Conservation (phyloP, 306 rosid genomes). For the Fragaria vesca region DNA sequence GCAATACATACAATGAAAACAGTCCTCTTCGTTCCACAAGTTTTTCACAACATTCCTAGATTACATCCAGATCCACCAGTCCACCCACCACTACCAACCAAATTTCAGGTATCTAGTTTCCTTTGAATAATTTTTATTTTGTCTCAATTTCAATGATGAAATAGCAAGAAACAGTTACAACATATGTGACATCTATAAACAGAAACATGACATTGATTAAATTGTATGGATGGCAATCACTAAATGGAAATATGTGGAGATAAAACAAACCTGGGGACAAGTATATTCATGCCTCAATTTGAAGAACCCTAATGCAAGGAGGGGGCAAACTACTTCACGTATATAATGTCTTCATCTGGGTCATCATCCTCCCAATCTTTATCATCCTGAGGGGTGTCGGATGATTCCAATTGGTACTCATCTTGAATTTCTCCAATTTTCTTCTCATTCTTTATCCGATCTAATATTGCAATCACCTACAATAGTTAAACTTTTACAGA, state of each 20-base stretch:
- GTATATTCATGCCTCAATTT: slow-evolving; percentile 16
- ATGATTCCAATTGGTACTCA: slow-evolving; percentile 40
- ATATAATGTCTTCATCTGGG: slow-evolving; percentile 71
- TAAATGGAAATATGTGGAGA: neutral
- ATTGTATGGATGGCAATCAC: neutral
- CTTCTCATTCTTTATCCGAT: slow-evolving; percentile 70
- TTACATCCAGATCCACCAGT: neutral
- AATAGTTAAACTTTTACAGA: slow-evolving; percentile 22
- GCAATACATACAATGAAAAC: neutral
- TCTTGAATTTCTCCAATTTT: slow-evolving; percentile 26
- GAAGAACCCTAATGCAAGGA: slow-evolving; percentile 18
- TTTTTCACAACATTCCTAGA: neutral
- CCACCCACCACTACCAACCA: neutral
- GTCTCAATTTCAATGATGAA: neutral
- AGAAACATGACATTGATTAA: neutral
- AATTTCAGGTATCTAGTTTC: neutral
- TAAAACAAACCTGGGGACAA: slow-evolving; percentile 44
- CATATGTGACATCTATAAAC: neutral
- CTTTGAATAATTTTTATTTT: neutral
- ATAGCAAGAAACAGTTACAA: neutral
- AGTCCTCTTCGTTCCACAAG: neutral
- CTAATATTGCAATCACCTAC: slow-evolving; percentile 89
- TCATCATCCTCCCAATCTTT: slow-evolving; percentile 64
- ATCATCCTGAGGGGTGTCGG: slow-evolving; percentile 39
- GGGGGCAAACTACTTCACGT: slow-evolving; percentile 51